Conservation (phyloP, 176 grass and related monocot genomes). For the Saccharum officinarum region DNA sequence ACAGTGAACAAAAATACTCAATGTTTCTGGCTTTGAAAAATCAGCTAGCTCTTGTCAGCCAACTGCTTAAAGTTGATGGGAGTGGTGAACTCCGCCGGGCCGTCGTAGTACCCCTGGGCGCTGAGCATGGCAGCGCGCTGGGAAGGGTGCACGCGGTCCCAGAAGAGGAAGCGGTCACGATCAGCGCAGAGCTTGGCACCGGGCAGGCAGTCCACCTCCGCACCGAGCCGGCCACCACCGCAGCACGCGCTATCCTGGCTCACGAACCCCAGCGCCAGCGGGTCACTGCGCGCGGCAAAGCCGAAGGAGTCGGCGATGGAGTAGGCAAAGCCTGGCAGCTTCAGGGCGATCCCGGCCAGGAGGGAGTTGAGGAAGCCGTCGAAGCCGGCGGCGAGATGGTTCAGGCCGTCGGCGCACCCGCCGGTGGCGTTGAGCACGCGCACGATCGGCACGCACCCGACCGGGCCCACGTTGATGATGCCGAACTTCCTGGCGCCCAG, state of each 20-base stretch:
- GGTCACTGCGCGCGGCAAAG: neutral
- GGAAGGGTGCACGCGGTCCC: conserved; percentile 16
- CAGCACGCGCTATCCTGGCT: conserved; percentile 16
- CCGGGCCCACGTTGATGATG: neutral
- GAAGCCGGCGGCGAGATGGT: conserved; percentile 19
- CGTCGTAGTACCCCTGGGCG: neutral
- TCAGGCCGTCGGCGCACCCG: neutral
- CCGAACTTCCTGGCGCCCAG: conserved; percentile 21
- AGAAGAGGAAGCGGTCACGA: conserved; percentile 1
- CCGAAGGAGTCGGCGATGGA: conserved; percentile 13
- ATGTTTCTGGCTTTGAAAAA: no score
- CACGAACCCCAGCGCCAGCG: neutral
- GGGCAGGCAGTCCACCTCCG: neutral
- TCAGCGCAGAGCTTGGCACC: neutral
- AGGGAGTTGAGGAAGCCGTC: neutral
- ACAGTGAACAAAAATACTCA: no score
- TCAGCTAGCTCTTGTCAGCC: neutral
- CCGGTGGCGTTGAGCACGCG: neutral
- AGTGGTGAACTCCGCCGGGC: neutral
- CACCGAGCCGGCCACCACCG: neutral
- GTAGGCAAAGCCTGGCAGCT: conserved; percentile 1
- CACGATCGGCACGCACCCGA: conserved; percentile 16
- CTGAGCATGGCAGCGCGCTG: neutral
- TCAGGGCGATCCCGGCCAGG: neutral
- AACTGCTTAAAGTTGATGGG: conserved; percentile 32